Conservation (phyloP, 257 asterid species). For the Lavandula angustifolia region DNA sequence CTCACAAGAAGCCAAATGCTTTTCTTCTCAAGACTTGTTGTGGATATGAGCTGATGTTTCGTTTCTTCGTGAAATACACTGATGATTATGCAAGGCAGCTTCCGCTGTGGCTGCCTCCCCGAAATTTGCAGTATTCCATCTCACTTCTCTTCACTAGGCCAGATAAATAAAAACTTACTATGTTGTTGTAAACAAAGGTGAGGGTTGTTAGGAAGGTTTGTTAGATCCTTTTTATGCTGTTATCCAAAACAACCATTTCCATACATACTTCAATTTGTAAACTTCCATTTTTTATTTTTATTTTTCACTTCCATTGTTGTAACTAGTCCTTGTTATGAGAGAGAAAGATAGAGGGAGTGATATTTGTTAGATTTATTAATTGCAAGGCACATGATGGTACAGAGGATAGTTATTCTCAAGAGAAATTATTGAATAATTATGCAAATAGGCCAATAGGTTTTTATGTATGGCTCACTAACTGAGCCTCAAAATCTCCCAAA, state of each 20-base stretch:
- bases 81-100: constrained; percentile 18
- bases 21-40: neutral
- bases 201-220: too few species aligned
- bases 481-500: constrained; percentile 3
- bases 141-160: too few species aligned
- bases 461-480: neutral
- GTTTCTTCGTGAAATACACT: constrained; percentile 15
- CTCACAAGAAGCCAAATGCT: neutral
- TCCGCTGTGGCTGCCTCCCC: constrained; percentile 7
- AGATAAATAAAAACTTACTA: neutral
- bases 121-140: neutral
- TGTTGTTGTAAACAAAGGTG: neutral
- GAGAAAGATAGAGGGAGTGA: too few species aligned
- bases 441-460: neutral
- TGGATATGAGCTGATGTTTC: constrained; percentile 36
- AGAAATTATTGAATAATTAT: neutral
- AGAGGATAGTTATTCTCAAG: too few species aligned
- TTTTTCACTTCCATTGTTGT: too few species aligned
- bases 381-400: too few species aligned
- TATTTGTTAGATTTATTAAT: too few species aligned
- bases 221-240: too few species aligned
- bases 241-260: too few species aligned
- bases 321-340: too few species aligned
- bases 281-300: too few species aligned
- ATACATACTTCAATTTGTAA: too few species aligned